Evolutionary conservation across 345 rosid genomes (phyloP).

Genomic region (Ailanthus altissimus): DNA sequence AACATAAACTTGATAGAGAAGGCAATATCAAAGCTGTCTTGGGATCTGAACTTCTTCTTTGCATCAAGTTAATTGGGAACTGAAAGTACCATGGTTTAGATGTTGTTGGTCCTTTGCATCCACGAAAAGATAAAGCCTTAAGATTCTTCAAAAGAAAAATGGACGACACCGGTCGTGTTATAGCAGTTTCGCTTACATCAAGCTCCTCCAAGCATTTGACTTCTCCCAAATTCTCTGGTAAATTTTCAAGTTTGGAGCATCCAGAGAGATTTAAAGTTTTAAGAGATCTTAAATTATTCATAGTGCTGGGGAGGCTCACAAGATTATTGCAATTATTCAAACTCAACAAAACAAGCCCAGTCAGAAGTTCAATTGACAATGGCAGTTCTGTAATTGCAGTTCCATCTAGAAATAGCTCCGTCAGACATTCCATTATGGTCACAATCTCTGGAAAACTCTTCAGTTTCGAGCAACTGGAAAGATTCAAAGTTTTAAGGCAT

Average conservation of each 20-base stretch:
- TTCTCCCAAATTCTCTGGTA: constrained; percentile 18
- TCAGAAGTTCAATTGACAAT: too few species aligned
- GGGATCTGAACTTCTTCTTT: constrained; percentile 14
- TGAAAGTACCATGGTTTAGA: neutral
- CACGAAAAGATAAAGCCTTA: constrained; percentile 9
- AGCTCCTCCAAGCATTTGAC: constrained; percentile 20
- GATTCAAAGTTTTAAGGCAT: constrained; percentile 25
- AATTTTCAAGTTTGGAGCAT: constrained; percentile 22
- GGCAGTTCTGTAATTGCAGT: too few species aligned
- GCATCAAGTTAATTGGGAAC: neutral
- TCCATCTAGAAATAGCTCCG: too few species aligned
- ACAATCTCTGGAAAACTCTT: too few species aligned
- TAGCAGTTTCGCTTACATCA: constrained; percentile 26
- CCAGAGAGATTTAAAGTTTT: too few species aligned
- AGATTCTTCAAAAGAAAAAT: constrained; percentile 15
- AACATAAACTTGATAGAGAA: neutral
- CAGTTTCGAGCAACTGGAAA: too few species aligned
- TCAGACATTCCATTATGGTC: too few species aligned
- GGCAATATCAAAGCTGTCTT: neutral
- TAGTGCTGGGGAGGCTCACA: too few species aligned
- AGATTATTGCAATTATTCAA: too few species aligned
- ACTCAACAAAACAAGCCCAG: too few species aligned
- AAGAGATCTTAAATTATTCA: too few species aligned
- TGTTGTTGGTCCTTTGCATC: constrained; percentile 20
- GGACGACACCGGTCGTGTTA: neutral